These are phyloP conservation scores for Tetrahymena borealis DNA, from an alignment of 73 alveolate genomes.

Conservation along the genomic window DNA sequence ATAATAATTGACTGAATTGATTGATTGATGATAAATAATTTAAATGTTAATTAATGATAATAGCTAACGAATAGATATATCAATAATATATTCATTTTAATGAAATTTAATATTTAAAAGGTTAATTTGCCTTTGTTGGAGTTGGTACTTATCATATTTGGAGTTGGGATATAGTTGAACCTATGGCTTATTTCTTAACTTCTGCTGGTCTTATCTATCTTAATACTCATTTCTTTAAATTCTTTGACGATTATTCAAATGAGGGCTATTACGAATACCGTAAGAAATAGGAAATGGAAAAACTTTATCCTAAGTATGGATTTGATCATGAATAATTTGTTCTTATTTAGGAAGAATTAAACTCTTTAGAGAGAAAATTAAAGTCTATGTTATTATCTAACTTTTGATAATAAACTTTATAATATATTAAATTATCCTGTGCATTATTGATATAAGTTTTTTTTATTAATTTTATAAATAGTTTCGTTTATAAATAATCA, in stretches of 20 bases:
- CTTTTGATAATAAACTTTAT: not conserved
- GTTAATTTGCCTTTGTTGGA: not conserved
- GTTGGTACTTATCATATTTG: not conserved
- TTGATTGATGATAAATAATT: too few relatives aligned
- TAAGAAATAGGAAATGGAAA: not conserved
- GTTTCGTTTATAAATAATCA: too few relatives aligned
- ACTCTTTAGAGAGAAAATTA: not conserved
- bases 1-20: too few relatives aligned
- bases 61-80: too few relatives aligned
- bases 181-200: not conserved
- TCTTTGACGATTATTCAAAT: not conserved
- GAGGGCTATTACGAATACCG: not conserved
- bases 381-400: not conserved
- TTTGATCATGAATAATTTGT: not conserved
- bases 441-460: too few relatives aligned
- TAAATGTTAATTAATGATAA: too few relatives aligned
- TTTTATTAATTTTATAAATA: too few relatives aligned
- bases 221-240: not conserved
- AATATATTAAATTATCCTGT: too few relatives aligned
- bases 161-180: not conserved
- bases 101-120: not conserved
- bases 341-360: not conserved
- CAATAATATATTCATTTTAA: not conserved
- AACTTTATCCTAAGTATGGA: not conserved
- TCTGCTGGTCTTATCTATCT: not conserved